Base-by-base conservation (phyloP, 257 asterid species). In the Cruciata laevipes region DNA sequence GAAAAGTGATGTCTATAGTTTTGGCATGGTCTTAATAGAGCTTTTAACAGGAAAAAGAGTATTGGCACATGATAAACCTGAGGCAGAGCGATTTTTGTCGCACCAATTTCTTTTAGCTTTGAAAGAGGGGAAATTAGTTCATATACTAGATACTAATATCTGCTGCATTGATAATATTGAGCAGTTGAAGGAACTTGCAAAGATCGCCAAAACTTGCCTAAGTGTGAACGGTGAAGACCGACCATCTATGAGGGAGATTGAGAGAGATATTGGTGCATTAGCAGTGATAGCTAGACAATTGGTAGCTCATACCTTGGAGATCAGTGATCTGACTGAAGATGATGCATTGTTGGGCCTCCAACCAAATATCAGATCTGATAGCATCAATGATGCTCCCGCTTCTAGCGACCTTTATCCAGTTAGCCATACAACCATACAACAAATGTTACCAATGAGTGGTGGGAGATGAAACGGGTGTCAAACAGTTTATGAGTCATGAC, bases 41-140 rank as follows among this genome's bases (percentile, higher is more conserved):
- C 60, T 53, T 53, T 0, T 53, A 7, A 53, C 60, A 1, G 60
- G 60, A n/a, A 53, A 5, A 21, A 20, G 27, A 53, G 27, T 53
- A 1, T 20, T 53, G 60, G 60, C 60, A n/a, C 60, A 53, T 7
- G 60, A 53, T 53, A 53, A 21, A 53, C 60, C 60, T 5, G 60
- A 53, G 60, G 27, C 12, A 2, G 60, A 53, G 14, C 60, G 60
- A 8, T 53, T 53, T 53, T 21, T 53, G 27, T 73, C 82, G 7
- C 47, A 66, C 16, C 69, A 47, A 65, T 83, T 83, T 13, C 67
- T 78, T 5, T 76, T 63, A 31, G 20, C 30, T 18, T 20, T 53
- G 1, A 53, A 53, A 7, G 14, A 53, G 20, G 60, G 27, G 11
- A n/a, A 20, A 1, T 56, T 68, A 33, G 38, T 32, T 7, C 16